A percentile compares a stretch with the other conserved stretches of the same genome.
These are phyloP conservation scores for Boletus sp. DNA, from an alignment of 1,284 basidiomycete genomes.

Conservation along the genomic window DNA sequence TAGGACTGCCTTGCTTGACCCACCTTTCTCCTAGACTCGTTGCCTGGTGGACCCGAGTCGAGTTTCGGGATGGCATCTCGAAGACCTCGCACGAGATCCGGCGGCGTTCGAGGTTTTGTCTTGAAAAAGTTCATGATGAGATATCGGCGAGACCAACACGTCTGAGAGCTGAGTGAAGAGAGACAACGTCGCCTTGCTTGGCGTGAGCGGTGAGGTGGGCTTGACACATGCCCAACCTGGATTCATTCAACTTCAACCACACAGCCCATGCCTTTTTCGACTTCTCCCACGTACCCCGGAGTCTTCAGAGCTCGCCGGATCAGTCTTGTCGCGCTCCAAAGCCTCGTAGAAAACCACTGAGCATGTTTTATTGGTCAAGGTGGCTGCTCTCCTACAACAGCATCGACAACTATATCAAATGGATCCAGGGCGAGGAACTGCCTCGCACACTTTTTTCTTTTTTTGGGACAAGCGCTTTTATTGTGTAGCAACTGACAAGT, in stretches of 20 bases:
- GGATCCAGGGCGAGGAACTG: background rate
- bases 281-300: background rate
- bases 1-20: constrained; percentile 22
- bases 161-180: no score
- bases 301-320: constrained; percentile 8
- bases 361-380: background rate
- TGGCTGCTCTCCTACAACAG: background rate
- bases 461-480: no score
- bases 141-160: background rate
- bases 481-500: no score
- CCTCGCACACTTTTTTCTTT: no score
- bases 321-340: background rate
- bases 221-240: constrained; percentile 21
- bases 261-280: constrained; percentile 18
- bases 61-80: constrained; percentile 76
- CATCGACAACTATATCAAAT: constrained; percentile 1
- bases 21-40: constrained; percentile 78
- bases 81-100: constrained; percentile 77
- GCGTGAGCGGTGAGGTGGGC: constrained; percentile 8
- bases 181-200: constrained; percentile 6
- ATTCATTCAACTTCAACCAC: no score
- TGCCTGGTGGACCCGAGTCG: constrained; percentile 68
- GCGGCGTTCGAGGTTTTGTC: constrained; percentile 79
- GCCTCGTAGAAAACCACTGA: background rate
- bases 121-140: constrained; percentile 91